Evolutionary conservation across 2,329 filamentous ascomycete genomes (phyloP).

Genomic region (Allantophomopsis lycopodina): DNA sequence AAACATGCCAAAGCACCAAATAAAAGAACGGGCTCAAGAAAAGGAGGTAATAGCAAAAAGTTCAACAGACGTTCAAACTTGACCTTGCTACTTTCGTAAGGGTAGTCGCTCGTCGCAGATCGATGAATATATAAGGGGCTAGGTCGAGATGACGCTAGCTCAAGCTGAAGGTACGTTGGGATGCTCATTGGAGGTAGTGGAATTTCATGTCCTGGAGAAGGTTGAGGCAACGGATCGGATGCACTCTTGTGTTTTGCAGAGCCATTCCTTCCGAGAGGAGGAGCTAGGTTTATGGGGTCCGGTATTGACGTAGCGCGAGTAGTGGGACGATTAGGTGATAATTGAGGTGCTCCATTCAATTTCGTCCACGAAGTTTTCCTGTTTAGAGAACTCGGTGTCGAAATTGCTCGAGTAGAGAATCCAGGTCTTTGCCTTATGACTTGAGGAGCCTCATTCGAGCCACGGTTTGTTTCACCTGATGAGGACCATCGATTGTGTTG

Average conservation of each 20-base stretch:
- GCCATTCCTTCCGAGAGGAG: neutral
- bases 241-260: neutral
- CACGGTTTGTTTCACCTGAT: too few species aligned
- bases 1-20: constrained; percentile 88
- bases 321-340: neutral
- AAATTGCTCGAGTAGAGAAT: constrained; percentile 13
- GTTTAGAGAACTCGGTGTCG: constrained; percentile 8
- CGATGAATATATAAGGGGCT: constrained; percentile 54
- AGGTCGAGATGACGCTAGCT: constrained; percentile 45
- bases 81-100: constrained; percentile 83
- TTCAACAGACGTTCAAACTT: constrained; percentile 89
- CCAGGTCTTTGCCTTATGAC: constrained; percentile 6
- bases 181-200: constrained; percentile 54
- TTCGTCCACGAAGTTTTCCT: constrained; percentile 8
- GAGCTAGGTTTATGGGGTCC: neutral
- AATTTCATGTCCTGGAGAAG: constrained; percentile 23
- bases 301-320: neutral
- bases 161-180: constrained; percentile 50
- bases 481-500: neutral
- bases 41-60: constrained; percentile 68
- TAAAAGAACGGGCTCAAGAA: constrained; percentile 70
- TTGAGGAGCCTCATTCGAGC: too few species aligned
- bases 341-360: too few species aligned
- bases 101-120: constrained; percentile 40
- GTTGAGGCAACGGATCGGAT: neutral